Evolutionary conservation across 306 rosid genomes (phyloP).

Genomic region (Dryas alaskensis): DNA sequence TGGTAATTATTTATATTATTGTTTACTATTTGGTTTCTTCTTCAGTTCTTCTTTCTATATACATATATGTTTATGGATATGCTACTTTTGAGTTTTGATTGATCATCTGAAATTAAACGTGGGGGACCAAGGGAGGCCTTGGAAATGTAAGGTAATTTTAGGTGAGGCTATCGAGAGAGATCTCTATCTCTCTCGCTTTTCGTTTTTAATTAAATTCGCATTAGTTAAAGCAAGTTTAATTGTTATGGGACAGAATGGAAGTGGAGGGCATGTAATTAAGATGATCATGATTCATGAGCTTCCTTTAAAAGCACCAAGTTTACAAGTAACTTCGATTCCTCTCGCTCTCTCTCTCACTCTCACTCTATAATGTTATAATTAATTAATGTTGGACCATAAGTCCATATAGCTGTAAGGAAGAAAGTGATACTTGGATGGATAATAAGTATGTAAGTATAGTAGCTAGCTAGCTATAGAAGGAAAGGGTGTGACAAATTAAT

Average conservation of each 20-base stretch:
- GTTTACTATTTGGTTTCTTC: not conserved
- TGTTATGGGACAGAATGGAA: slow-evolving; percentile 18
- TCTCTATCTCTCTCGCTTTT: slow-evolving; percentile 1
- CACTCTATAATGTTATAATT: too few relatives aligned
- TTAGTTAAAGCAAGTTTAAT: slow-evolving; percentile 1
- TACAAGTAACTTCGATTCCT: not conserved
- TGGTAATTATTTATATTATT: not conserved
- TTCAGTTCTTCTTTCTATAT: too few relatives aligned
- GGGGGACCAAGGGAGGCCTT: slow-evolving; percentile 31
- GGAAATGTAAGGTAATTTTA: slow-evolving; percentile 53
- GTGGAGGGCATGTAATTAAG: slow-evolving; percentile 18
- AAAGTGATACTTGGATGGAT: too few relatives aligned
- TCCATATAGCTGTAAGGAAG: too few relatives aligned
- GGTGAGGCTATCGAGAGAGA: slow-evolving; percentile 41
- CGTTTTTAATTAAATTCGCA: not conserved
- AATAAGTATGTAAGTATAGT: too few relatives aligned
- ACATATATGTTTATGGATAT: slow-evolving; percentile 1
- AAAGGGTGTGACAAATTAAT: too few relatives aligned
- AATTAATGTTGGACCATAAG: too few relatives aligned
- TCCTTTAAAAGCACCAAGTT: not conserved
- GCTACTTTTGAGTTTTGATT: too few relatives aligned
- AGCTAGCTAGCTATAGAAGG: not conserved
- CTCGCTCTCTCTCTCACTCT: not conserved
- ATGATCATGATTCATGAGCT: not conserved
- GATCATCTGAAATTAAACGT: slow-evolving; percentile 3